These are phyloP conservation scores for Ceriops decandra DNA, from an alignment of 345 rosid species.

Conservation along the genomic window DNA sequence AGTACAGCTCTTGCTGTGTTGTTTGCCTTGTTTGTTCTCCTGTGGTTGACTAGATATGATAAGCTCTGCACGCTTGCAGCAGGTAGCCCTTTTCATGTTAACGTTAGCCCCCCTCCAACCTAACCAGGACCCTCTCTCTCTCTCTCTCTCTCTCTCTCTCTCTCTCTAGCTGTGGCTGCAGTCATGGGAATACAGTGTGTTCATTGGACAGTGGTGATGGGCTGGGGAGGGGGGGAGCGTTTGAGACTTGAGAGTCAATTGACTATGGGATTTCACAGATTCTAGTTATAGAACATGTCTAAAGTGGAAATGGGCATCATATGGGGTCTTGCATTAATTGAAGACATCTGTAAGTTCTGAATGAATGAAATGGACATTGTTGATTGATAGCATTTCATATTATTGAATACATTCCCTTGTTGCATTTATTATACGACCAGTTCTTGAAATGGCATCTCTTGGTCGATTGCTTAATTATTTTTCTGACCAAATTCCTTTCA, in stretches of 20 bases:
- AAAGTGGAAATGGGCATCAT: constrained; percentile 6
- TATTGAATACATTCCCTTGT: constrained; percentile 39
- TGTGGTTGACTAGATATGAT: constrained; percentile 22
- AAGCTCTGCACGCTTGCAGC: constrained; percentile 24
- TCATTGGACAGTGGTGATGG: too few species aligned
- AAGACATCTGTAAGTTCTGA: not conserved
- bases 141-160: constrained; percentile 10
- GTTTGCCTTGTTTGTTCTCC: constrained; percentile 35
- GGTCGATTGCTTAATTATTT: constrained; percentile 5
- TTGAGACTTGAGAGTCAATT: too few species aligned
- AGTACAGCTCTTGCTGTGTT: not conserved
- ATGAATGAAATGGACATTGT: constrained; percentile 12
- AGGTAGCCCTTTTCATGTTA: constrained; percentile 39
- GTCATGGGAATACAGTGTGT: too few species aligned
- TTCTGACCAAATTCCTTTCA: not conserved
- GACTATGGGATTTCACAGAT: not conserved
- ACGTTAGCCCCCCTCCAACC: constrained; percentile 17
- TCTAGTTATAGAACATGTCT: constrained; percentile 1
- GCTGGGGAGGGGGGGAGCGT: too few species aligned
- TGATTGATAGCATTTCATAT: constrained; percentile 22
- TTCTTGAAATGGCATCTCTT: constrained; percentile 7
- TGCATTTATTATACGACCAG: constrained; percentile 54
- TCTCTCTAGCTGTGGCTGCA: not conserved
- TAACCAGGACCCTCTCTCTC: constrained; percentile 10
- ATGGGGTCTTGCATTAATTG: constrained; percentile 10